phyloP scores from a whole-genome alignment of 768 basidiomycete species.

The Trametes cingulata region DNA sequence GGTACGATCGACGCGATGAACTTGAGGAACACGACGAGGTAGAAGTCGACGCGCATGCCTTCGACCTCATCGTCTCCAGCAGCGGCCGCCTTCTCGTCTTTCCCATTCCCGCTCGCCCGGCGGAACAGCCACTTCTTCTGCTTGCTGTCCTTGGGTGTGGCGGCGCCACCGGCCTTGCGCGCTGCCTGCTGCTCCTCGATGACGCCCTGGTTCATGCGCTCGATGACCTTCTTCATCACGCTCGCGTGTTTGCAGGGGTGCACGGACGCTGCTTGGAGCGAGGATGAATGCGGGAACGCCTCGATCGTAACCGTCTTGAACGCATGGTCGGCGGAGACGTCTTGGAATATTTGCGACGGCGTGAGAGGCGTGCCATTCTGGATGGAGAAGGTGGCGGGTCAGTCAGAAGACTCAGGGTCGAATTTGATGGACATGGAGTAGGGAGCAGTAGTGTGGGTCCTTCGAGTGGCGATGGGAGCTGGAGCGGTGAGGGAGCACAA shows the following conservation, averaged over 20 bases:
- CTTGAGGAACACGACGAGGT: slow-evolving; percentile 97
- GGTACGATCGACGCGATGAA: slow-evolving; percentile 98
- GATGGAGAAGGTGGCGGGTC: not conserved
- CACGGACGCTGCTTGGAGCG: slow-evolving; percentile 87
- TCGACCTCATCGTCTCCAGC: slow-evolving; percentile 70
- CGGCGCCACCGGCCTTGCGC: slow-evolving; percentile 44
- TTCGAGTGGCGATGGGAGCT: not conserved
- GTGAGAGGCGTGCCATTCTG: slow-evolving; percentile 89
- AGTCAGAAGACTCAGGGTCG: not conserved
- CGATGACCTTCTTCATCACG: slow-evolving; percentile 99
- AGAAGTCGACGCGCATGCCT: slow-evolving; percentile 97
- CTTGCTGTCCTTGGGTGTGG: slow-evolving; percentile 42
- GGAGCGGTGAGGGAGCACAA: not conserved
- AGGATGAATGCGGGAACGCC: slow-evolving; percentile 90
- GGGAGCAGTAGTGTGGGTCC: not conserved
- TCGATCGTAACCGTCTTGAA: slow-evolving; percentile 99
- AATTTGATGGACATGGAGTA: slow-evolving; percentile 5
- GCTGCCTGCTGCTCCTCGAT: slow-evolving; percentile 79
- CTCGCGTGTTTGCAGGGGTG: slow-evolving; percentile 98
- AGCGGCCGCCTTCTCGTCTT: slow-evolving; percentile 47
- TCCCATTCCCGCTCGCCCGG: slow-evolving; percentile 58
- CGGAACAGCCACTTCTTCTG: slow-evolving; percentile 89
- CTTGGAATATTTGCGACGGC: slow-evolving; percentile 92
- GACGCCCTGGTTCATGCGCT: slow-evolving; percentile 92
- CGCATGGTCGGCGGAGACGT: slow-evolving; percentile 95